phyloP scores from a whole-genome alignment of 441 rosid genomes.

The Mallotus repandus region DNA sequence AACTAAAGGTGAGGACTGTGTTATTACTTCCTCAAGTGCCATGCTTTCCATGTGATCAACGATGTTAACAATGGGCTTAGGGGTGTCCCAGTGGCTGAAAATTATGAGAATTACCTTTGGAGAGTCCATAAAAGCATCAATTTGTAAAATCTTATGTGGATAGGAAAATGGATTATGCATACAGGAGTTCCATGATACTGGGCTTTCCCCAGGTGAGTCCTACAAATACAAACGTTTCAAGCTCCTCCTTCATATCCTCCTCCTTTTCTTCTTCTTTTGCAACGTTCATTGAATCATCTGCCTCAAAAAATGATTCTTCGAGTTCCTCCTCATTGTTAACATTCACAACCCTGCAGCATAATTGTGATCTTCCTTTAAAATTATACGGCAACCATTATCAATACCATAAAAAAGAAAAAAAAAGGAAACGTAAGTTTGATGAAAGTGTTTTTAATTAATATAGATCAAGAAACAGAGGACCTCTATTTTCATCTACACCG shows the following conservation, averaged over 20 bases:
- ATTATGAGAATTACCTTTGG: conserved; percentile 71
- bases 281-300: conserved; percentile 47
- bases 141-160: conserved; percentile 66
- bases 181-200: conserved; percentile 73
- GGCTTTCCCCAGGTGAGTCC: conserved; percentile 77
- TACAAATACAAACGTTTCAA: conserved; percentile 49
- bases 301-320: conserved; percentile 48
- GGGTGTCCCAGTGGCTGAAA: conserved; percentile 92
- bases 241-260: conserved; percentile 52
- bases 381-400: too few relatives aligned
- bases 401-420: too few relatives aligned
- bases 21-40: conserved; percentile 33
- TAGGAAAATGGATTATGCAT: conserved; percentile 68
- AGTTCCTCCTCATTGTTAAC: conserved; percentile 42
- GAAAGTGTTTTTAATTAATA: too few relatives aligned
- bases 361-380: too few relatives aligned
- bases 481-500: too few relatives aligned
- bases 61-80: conserved; percentile 62
- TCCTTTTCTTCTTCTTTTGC: conserved; percentile 55
- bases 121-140: conserved; percentile 82
- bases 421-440: too few relatives aligned
- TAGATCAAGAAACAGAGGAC: too few relatives aligned
- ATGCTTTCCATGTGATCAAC: conserved; percentile 21
- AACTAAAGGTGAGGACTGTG: conserved; percentile 48
- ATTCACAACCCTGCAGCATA: too few relatives aligned